Base-by-base conservation (phyloP, 768 basidiomycete genomes). In the Mycena floridula region DNA sequence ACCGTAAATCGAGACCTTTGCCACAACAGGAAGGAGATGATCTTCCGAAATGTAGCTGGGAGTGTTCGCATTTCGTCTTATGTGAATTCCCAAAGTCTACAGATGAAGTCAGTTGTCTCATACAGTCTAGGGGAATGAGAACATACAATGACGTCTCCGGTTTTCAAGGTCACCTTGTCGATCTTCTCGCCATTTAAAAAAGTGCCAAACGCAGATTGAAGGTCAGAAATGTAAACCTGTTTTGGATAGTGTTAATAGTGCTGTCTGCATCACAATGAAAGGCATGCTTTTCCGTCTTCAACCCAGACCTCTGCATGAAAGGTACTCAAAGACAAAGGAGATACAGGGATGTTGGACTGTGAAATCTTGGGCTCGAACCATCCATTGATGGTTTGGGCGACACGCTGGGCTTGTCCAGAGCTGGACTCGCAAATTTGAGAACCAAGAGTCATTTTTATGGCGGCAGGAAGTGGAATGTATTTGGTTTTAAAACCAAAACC, bases 231-330 rank as follows among this genome's bases (percentile, higher is more conserved):
- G 44, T 64, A 69, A 13, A 74, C 55, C 75, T 77, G 25, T 6
- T 5, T 12, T 11, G 47, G 13, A 13, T 12, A 18, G 23, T 18
- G 43, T n/a, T 40, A 46, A 43, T 25, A 13, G 43, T 40, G 43
- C 44, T 38, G 25, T 26, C 44, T 37, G 36, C 18, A 20, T 25
- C 23, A 52, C 26, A 39, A 26, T n/a, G 25, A 36, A 12, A 24
- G n/a, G 47, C 56, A 35, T n/a, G 64, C 76, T 59, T 70, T 65
- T 45, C 64, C 62, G 18, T 62, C 65, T 24, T 69, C 63, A 40
- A 59, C 55, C 73, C 76, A 76, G 25, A 77, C 56, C 49, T 74
- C 67, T 5, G 71, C 73, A 42, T 77, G 76, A 2, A 59, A 54
- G 8, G 60, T 44, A 50, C 69, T 69, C 24, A 77, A 54, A 26